Evolutionary conservation across 352 stramenopile genomes (phyloP).

Genomic region (Halophytophthora polymorphica): DNA sequence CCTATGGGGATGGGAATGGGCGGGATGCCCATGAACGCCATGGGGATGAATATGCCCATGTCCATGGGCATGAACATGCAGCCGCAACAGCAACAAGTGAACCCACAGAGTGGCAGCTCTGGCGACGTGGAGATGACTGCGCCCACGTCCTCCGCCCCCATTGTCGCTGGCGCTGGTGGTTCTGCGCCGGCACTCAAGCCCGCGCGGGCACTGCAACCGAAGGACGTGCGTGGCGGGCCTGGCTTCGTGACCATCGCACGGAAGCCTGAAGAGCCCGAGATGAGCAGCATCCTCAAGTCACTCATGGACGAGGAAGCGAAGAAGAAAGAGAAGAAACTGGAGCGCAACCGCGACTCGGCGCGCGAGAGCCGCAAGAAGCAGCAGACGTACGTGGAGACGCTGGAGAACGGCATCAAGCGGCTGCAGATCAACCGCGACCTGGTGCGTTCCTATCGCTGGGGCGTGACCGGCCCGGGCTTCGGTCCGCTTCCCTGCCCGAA

Average conservation of each 20-base stretch:
- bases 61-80: constrained; percentile 35
- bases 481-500: constrained; percentile 38
- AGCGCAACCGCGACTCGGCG: constrained; percentile 84
- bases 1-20: constrained; percentile 54
- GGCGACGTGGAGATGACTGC: constrained; percentile 33
- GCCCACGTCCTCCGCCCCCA: neutral
- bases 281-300: constrained; percentile 85
- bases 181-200: constrained; percentile 25
- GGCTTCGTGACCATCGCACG: constrained; percentile 77
- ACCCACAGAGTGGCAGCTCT: constrained; percentile 24
- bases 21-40: constrained; percentile 29
- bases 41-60: constrained; percentile 55
- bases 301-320: constrained; percentile 87
- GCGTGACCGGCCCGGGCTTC: constrained; percentile 47
- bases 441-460: constrained; percentile 71
- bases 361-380: constrained; percentile 84
- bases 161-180: constrained; percentile 6
- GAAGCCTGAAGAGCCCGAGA: constrained; percentile 75
- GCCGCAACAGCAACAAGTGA: constrained; percentile 27
- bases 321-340: constrained; percentile 89
- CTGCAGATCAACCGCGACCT: constrained; percentile 82
- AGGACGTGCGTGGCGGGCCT: constrained; percentile 29
- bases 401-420: constrained; percentile 85
- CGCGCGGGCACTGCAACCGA: constrained; percentile 39
- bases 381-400: constrained; percentile 83